Base-by-base conservation (phyloP, 2,329 filamentous ascomycete genomes). In the Domatiomyces catenatus region DNA sequence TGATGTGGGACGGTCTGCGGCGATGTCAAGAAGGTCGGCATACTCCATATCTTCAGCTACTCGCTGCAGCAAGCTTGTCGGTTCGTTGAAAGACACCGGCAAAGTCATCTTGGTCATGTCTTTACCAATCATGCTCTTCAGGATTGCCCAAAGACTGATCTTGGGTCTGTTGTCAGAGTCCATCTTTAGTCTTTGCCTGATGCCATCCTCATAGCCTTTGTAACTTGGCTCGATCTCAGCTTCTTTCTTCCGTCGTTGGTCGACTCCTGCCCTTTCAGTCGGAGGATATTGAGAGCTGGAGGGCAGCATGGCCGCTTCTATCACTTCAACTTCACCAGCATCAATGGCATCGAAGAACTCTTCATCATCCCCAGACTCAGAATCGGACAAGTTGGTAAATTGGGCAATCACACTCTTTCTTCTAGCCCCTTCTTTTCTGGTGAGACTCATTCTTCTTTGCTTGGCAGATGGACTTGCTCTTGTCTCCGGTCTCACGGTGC, bases 51-150 rank as follows among this genome's bases (percentile, higher is more conserved):
- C 92, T 69, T 98, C 92, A 4, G 86, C 87, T 44, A 93, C 90
- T 64, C 92, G 86, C 67, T 96, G 92, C 7, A 98, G 76, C 10
- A 98, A 73, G 5, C 92, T 96, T 0, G 92, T 98, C 0, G 92
- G 92, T 67, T 98, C 92, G 68, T 98, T 98, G 73, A 98, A 96
- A 0, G 92, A 94, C 1, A 98, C 92, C 0, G 92, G 92, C 18
- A 98, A 72, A 0, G 92, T 96, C 90, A 98, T 98, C 72, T 93
- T 96, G 39, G 92, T 96, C 92, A 98, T 96, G 64, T 98, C 92
- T 66, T 98, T 96, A 56, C 92, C 92, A 67, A 98, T 94, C 92
- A 98, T 96, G 19, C 90, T 96, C 71, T 96, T 98, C 56, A 98
- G 72, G 59, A 98, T 95, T 58, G 84, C 84, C 92, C 92, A 98